Conservation (phyloP, 495 filamentous ascomycete species). For the Annulohypoxylon bovei region DNA sequence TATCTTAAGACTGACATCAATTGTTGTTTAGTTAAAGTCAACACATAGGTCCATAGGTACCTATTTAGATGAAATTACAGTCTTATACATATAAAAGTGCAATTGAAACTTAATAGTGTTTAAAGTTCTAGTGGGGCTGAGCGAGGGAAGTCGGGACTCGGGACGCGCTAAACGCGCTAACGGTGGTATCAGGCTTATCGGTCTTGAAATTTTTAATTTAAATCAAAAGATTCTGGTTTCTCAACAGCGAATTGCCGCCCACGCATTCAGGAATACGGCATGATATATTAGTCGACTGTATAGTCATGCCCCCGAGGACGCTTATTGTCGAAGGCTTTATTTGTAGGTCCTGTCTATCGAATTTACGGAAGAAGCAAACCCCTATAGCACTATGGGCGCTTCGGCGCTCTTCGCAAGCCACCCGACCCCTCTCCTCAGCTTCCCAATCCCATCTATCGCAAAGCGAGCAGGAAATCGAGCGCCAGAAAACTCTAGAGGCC, state of each 20-base stretch:
- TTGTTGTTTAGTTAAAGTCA: neutral
- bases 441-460: conserved; percentile 26
- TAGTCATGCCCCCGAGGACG: conserved; percentile 50
- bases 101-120: neutral
- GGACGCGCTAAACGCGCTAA: conserved; percentile 11
- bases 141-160: conserved; percentile 4
- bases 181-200: conserved; percentile 40
- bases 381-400: conserved; percentile 39
- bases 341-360: conserved; percentile 50
- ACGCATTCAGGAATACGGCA: conserved; percentile 7
- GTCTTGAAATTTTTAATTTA: conserved; percentile 24
- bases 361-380: conserved; percentile 38
- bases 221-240: conserved; percentile 15
- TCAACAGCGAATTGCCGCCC: conserved; percentile 14
- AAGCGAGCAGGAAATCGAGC: conserved; percentile 39
- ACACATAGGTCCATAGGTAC: neutral
- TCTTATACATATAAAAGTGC: neutral
- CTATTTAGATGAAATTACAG: neutral
- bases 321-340: conserved; percentile 49
- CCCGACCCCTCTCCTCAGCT: conserved; percentile 20
- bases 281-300: neutral
- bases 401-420: conserved; percentile 40
- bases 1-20: no score
- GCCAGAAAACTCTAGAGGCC: conserved; percentile 37
- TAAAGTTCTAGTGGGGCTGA: conserved; percentile 19